Evolutionary conservation across 2,329 filamentous ascomycete species (phyloP), one percentile per base, ranked within the genome.

Genomic region (Samsoniella hepiali): DNA sequence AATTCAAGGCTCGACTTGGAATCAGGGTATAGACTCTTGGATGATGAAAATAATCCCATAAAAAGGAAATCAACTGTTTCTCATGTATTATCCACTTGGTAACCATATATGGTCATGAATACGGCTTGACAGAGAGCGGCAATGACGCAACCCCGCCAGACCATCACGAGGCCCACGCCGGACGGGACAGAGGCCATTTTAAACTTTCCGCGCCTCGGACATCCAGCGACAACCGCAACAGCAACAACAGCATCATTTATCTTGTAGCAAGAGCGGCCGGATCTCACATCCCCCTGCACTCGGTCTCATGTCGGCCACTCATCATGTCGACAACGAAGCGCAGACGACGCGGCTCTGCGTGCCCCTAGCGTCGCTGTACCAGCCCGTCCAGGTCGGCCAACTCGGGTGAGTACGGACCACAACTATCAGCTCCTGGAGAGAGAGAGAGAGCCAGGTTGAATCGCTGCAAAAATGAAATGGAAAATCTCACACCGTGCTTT

Each of bases 371-470:
- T 69, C 73, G 11, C 69, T 83, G 54, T 70, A 70, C 10, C 70
- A 70, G 34, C 82, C 83, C 10, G 73, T 84, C 62, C 77, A 82
- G 47, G 74, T 83, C 29, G 76, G 75, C 60, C 75, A 78, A 34
- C 69, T 78, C 50, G 70, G 75, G 77, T 79, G 70, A 15, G 71
- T 22, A 32, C 3, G 3, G 27, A 22, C 11, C 22, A 17, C 27
- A 9, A 4, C 38, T 40, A 4, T 13, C 15, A 11, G 38, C 10
- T 13, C 38, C 22, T n/a, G n/a, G n/a, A n/a, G 1, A 13, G 38
- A 40, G 38, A 40, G 38, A 8, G 9, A 8, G 11, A 11, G 34
- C 34, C 9, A 11, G 9, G 34, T 11, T 3, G 34, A 38, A 38
- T 5, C 34, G 34, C 34, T 38, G 11, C 34, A 3, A 8, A 1